Base-by-base conservation (phyloP, 768 basidiomycete genomes). In the Lactifluus piperatus region DNA sequence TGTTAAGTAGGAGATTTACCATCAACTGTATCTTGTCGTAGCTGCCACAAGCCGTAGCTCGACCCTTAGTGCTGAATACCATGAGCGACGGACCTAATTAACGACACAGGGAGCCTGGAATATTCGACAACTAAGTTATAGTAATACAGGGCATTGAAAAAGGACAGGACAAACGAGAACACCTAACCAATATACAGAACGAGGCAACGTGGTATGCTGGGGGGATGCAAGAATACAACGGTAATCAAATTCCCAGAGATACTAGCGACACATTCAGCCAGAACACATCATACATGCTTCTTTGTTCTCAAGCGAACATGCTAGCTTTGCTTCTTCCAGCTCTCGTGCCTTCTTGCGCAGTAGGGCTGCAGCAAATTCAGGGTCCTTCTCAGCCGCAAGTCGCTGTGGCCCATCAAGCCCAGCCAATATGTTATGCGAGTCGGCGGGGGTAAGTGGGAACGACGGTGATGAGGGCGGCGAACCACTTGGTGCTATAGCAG, bases 221-320 rank as follows among this genome's bases (percentile, higher is more conserved):
- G 8, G 43, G 11, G 22, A 24, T 44, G 20, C 41, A 41, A 41
- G 41, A 41, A 41, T 41, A 41, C n/a, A 41, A 8, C 1, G 5
- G n/a, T 3, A 9, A 41, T 10, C 5, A 20, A 6, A 20, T 20
- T 20, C 4, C n/a, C 18, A 9, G n/a, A 18, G 5, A n/a, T 20
- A 6, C 20, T 8, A 2, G n/a, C 20, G 6, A 43, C 16, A 43
- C 36, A 20, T 51, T 81, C 71, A 91, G 55, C 85, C 88, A 60
- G 89, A 91, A 74, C 91, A 93, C 91, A 94, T 94, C 70, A 93
- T 66, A 69, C 92, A 95, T 1, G 88, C 91, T 55, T 95, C 93
- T 77, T 94, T 94, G 74, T 95, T 95, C 71, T 94, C 92, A 50
- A 95, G 66, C 62, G 89, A 91, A 68, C 94, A 95, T 69, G 80